Conservation (phyloP, 768 basidiomycete genomes). For the Pleurotus eryngii region DNA sequence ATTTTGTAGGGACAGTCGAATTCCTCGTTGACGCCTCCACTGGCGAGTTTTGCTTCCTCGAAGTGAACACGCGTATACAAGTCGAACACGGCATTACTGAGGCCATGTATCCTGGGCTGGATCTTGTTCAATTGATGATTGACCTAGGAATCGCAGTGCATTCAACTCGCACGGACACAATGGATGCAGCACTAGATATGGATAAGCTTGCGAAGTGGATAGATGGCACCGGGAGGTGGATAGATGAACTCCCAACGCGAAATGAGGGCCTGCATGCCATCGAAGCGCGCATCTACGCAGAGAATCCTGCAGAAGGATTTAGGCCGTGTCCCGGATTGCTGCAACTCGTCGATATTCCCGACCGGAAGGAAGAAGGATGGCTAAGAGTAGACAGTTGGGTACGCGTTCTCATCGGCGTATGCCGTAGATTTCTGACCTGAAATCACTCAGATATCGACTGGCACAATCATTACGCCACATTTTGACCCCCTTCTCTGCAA, state of each 20-base stretch:
- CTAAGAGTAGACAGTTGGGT: slow-evolving; percentile 63
- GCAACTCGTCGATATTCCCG: slow-evolving; percentile 46
- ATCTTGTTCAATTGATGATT: slow-evolving; percentile 65
- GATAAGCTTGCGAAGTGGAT: background rate
- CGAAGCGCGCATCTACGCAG: slow-evolving; percentile 59
- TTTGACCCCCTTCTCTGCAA: slow-evolving; percentile 64
- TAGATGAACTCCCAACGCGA: slow-evolving; percentile 6
- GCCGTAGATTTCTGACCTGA: no score
- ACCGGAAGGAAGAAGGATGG: slow-evolving; percentile 37
- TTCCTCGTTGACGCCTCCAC: slow-evolving; percentile 57
- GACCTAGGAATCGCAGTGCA: slow-evolving; percentile 45
- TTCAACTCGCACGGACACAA: slow-evolving; percentile 11
- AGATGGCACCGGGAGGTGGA: background rate
- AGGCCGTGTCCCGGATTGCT: slow-evolving; percentile 58
- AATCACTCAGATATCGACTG: slow-evolving; percentile 41
- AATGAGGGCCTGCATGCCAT: slow-evolving; percentile 36
- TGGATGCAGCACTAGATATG: background rate
- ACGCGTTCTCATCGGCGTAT: slow-evolving; percentile 2
- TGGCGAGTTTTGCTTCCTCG: slow-evolving; percentile 60
- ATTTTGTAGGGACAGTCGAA: slow-evolving; percentile 57
- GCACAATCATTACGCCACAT: slow-evolving; percentile 46
- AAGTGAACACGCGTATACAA: slow-evolving; percentile 70
- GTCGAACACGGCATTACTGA: slow-evolving; percentile 72
- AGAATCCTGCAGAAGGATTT: slow-evolving; percentile 57
- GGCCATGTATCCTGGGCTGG: slow-evolving; percentile 48